Conservation (phyloP, 1,139 yeast genomes). For the Saccharomyces hybrid region DNA sequence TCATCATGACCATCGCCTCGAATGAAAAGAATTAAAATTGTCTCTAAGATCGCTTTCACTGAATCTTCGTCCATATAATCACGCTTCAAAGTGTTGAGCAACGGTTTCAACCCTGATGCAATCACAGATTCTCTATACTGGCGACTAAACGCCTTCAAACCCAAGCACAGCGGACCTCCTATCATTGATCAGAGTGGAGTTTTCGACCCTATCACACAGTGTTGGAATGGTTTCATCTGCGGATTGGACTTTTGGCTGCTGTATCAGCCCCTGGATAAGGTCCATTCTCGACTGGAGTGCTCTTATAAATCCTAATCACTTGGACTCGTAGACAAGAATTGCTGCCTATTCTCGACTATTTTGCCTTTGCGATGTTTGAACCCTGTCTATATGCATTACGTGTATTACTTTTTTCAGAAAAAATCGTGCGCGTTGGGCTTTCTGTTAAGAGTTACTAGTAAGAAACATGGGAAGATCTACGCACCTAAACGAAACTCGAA, state of each 20-base stretch:
- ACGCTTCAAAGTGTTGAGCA: constrained; percentile 56
- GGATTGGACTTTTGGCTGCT: constrained; percentile 48
- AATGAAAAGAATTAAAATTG: constrained; percentile 71
- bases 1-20: constrained; percentile 52
- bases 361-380: not conserved
- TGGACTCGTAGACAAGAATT: not conserved
- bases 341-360: not conserved
- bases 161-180: constrained; percentile 88
- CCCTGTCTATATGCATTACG: not conserved
- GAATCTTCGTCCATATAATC: constrained; percentile 65
- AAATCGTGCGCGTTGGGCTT: not conserved
- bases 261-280: constrained; percentile 43
- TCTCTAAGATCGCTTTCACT: constrained; percentile 79
- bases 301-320: not conserved
- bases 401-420: not conserved
- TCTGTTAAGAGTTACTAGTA: not conserved
- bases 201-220: constrained; percentile 76
- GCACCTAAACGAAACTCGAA: not conserved
- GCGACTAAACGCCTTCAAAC: constrained; percentile 81
- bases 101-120: constrained; percentile 75
- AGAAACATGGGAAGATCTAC: not conserved
- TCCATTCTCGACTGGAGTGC: constrained; percentile 32
- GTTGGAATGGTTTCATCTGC: constrained; percentile 88
- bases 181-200: constrained; percentile 76
- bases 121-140: constrained; percentile 87